These are phyloP conservation scores for Diplotaxis tenuifolia DNA, from an alignment of 345 rosid species.

Conservation along the genomic window DNA sequence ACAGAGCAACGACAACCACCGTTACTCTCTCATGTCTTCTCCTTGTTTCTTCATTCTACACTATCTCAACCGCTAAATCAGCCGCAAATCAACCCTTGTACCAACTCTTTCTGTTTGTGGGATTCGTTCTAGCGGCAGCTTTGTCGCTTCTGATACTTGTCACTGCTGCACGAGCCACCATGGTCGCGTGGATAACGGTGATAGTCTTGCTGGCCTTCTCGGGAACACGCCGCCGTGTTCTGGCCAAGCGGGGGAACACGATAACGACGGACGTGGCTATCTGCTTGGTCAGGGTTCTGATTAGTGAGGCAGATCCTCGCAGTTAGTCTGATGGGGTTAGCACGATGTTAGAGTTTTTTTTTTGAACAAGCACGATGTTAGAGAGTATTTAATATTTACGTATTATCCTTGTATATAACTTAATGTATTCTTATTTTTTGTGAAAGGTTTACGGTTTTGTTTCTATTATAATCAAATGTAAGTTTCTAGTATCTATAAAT, in stretches of 20 bases:
- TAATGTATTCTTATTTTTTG: background rate
- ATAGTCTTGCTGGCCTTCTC: conserved; percentile 36
- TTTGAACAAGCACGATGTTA: background rate
- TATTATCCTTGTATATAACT: background rate
- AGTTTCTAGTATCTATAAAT: background rate
- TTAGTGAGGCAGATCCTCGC: conserved; percentile 25
- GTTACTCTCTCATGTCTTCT: conserved; percentile 30
- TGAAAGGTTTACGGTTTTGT: background rate
- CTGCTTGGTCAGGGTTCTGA: conserved; percentile 21
- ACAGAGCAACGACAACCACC: conserved; percentile 26
- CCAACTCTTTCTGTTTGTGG: background rate
- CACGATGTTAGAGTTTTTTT: conserved; percentile 7
- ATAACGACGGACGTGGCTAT: conserved; percentile 33
- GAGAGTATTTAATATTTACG: conserved; percentile 2
- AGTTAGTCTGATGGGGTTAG: conserved; percentile 22
- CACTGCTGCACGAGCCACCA: conserved; percentile 36
- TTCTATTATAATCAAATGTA: background rate
- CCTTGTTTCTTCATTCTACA: conserved; percentile 23
- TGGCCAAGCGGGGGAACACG: conserved; percentile 23
- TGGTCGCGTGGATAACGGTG: conserved; percentile 40
- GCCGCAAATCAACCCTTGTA: background rate
- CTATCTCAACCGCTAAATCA: conserved; percentile 18
- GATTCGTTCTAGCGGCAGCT: conserved; percentile 1
- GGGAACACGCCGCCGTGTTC: conserved; percentile 38
- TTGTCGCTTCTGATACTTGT: conserved; percentile 27